phyloP scores from a whole-genome alignment of 805 yeast genomes.

The Kazachstania kunashirensis region DNA sequence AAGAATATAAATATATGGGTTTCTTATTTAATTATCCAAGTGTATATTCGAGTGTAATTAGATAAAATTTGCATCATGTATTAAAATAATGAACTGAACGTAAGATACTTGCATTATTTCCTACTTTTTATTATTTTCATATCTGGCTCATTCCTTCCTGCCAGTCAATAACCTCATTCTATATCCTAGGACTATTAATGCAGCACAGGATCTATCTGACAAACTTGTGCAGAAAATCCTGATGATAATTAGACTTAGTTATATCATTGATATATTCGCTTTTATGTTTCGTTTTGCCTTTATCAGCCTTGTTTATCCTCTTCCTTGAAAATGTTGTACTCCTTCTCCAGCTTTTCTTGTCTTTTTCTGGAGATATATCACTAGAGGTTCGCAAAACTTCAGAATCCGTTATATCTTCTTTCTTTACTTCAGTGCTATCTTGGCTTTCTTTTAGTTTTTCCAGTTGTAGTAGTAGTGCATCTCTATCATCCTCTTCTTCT shows the following conservation, averaged over 20 bases:
- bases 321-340: slow-evolving; percentile 20
- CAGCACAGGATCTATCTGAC: too few relatives aligned
- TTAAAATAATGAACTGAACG: too few relatives aligned
- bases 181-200: too few relatives aligned
- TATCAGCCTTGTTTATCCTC: slow-evolving; percentile 12
- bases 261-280: slow-evolving; percentile 27
- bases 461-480: slow-evolving; percentile 35
- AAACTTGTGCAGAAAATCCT: slow-evolving; percentile 34
- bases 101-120: too few relatives aligned
- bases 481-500: slow-evolving; percentile 28
- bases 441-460: slow-evolving; percentile 32
- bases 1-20: too few relatives aligned
- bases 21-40: too few relatives aligned
- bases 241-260: slow-evolving; percentile 34
- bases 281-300: slow-evolving; percentile 17
- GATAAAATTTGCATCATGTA: too few relatives aligned
- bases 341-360: slow-evolving; percentile 20
- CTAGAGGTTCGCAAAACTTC: too few relatives aligned
- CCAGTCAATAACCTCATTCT: too few relatives aligned
- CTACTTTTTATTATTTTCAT: too few relatives aligned
- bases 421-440: slow-evolving; percentile 17
- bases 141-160: too few relatives aligned
- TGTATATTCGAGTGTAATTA: too few relatives aligned
- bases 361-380: slow-evolving; percentile 4
- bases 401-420: slow-evolving; percentile 12